phyloP scores from a whole-genome alignment of 2,329 filamentous ascomycete genomes.

The Zymoseptoria brevis region DNA sequence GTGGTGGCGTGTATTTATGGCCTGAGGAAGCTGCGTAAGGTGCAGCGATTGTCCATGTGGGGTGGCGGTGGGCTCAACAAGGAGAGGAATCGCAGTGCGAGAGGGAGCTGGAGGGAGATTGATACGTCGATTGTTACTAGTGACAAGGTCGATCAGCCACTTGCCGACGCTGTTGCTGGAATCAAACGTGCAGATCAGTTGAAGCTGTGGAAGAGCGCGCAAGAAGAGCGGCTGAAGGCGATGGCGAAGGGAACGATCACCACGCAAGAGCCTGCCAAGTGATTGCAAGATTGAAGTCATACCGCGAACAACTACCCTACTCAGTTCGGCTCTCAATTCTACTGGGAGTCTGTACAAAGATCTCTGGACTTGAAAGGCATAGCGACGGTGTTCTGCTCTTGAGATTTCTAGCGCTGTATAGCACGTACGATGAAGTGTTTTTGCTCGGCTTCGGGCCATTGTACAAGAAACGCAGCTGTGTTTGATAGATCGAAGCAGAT shows the following conservation, averaged over 20 bases:
- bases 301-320: background rate
- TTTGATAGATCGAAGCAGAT: no score
- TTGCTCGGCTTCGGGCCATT: background rate
- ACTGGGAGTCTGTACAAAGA: background rate
- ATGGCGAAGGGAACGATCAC: slow-evolving; percentile 1
- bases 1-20: slow-evolving; percentile 76
- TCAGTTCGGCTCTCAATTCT: background rate
- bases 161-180: slow-evolving; percentile 23
- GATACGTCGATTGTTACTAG: slow-evolving; percentile 11
- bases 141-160: slow-evolving; percentile 9
- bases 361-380: background rate
- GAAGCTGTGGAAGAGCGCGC: slow-evolving; percentile 19
- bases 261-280: background rate
- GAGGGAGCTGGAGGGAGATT: slow-evolving; percentile 25
- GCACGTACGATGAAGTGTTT: background rate
- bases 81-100: slow-evolving; percentile 16
- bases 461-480: background rate
- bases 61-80: slow-evolving; percentile 42
- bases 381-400: background rate
- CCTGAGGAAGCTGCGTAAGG: slow-evolving; percentile 70
- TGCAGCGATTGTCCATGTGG: slow-evolving; percentile 86
- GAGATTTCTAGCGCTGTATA: background rate
- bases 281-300: background rate
- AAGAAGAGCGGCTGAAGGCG: slow-evolving; percentile 16
- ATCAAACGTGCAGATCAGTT: slow-evolving; percentile 23